A percentile compares a stretch with the other conserved stretches of the same genome.
These are phyloP conservation scores for Euphorbia pulcherrima DNA, from an alignment of 345 rosid species.

Conservation along the genomic window DNA sequence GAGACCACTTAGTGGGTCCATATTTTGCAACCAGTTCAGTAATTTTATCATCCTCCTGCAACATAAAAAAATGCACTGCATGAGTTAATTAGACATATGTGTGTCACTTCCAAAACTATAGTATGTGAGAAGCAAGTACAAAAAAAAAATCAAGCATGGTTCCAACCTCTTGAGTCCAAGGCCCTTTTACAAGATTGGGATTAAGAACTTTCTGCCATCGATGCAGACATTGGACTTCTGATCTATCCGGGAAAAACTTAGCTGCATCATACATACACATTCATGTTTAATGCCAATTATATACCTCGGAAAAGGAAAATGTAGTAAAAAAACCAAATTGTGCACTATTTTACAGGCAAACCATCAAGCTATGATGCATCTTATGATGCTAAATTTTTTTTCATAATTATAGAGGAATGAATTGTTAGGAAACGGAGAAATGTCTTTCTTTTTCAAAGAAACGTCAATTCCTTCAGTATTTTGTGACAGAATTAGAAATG, in stretches of 20 bases:
- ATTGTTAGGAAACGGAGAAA: neutral
- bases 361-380: neutral
- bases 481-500: neutral
- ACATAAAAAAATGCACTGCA: slow-evolving; percentile 15
- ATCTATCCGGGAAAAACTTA: slow-evolving; percentile 71
- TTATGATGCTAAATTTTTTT: slow-evolving; percentile 1
- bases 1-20: slow-evolving; percentile 95
- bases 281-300: neutral
- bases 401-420: neutral
- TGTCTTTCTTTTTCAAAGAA: neutral
- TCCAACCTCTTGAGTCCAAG: slow-evolving; percentile 91
- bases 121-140: slow-evolving; percentile 17
- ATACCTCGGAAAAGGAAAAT: neutral
- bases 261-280: slow-evolving; percentile 47
- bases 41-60: slow-evolving; percentile 89
- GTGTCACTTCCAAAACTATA: neutral
- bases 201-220: slow-evolving; percentile 99
- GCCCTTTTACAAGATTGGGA: slow-evolving; percentile 96
- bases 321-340: neutral
- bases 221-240: slow-evolving; percentile 97
- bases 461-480: neutral
- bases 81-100: slow-evolving; percentile 14
- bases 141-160: neutral
- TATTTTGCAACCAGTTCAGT: slow-evolving; percentile 62
- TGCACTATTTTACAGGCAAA: neutral